Conservation (phyloP, 345 rosid species). For the Physaria fendleri region DNA sequence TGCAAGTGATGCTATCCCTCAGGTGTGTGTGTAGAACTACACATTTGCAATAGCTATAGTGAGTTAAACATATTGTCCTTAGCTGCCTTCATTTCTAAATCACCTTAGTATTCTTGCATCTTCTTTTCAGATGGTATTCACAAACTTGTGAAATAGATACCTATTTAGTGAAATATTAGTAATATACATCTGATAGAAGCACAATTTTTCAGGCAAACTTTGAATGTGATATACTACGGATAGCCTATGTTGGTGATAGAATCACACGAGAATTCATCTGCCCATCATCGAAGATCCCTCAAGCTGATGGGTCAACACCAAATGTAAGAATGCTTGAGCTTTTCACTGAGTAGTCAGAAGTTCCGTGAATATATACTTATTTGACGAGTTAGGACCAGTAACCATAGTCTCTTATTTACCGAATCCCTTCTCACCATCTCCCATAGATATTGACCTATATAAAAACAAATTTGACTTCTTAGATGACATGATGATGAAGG, state of each 20-base stretch:
- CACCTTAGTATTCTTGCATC: too few species aligned
- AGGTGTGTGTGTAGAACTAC: constrained; percentile 37
- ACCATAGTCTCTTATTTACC: neutral
- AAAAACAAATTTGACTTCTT: too few species aligned
- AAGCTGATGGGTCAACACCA: constrained; percentile 94
- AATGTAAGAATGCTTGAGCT: constrained; percentile 57
- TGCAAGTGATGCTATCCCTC: constrained; percentile 52
- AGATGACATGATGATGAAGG: too few species aligned
- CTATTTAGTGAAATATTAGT: neutral
- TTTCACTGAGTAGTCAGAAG: constrained; percentile 8
- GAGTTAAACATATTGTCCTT: too few species aligned
- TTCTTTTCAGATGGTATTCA: too few species aligned
- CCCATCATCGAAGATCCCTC: constrained; percentile 57
- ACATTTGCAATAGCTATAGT: neutral
- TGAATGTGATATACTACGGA: neutral
- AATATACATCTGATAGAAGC: neutral
- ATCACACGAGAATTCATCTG: constrained; percentile 14
- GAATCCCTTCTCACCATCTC: neutral
- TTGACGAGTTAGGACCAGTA: neutral
- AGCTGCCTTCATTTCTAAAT: too few species aligned
- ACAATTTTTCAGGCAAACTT: constrained; percentile 16
- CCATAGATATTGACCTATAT: constrained; percentile 5
- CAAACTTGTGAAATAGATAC: too few species aligned
- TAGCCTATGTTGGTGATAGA: neutral
- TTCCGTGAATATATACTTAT: constrained; percentile 1